A percentile compares a stretch with the other conserved stretches of the same genome.
phyloP scores from a whole-genome alignment of 495 filamentous ascomycete genomes.

The Articulospora tetracladia region DNA sequence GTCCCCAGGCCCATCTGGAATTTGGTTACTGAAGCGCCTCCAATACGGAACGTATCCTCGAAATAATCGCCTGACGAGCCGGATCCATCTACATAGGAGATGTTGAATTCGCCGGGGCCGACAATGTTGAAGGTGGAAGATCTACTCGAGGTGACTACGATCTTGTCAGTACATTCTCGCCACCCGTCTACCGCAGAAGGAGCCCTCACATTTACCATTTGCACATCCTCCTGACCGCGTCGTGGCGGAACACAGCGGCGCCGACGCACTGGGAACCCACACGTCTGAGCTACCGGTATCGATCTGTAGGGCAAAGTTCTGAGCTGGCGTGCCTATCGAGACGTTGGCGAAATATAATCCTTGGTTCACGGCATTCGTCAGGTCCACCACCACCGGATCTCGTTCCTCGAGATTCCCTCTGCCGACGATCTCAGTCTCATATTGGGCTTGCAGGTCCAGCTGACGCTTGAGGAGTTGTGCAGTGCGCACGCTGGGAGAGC shows the following conservation, averaged over 20 bases:
- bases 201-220: constrained; percentile 45
- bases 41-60: constrained; percentile 72
- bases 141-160: constrained; percentile 49
- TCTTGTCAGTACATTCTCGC: not conserved
- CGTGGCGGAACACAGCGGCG: constrained; percentile 53
- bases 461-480: constrained; percentile 15
- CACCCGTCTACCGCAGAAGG: constrained; percentile 8
- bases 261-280: constrained; percentile 68
- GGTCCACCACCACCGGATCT: constrained; percentile 10
- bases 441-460: not conserved
- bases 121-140: constrained; percentile 70
- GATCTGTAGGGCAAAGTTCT: constrained; percentile 63
- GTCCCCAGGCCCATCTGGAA: constrained; percentile 81
- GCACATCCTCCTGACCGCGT: constrained; percentile 32
- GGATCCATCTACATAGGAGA: constrained; percentile 81
- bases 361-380: constrained; percentile 15
- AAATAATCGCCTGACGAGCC: constrained; percentile 77
- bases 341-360: constrained; percentile 62
- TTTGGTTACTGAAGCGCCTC: constrained; percentile 55
- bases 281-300: constrained; percentile 90
- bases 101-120: constrained; percentile 67
- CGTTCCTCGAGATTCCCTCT: not conserved
- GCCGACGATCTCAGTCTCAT: not conserved
- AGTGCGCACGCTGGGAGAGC: constrained; percentile 3
- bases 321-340: constrained; percentile 65